phyloP scores from a whole-genome alignment of 2,329 filamentous ascomycete genomes.

The Ramularia collo-cygni region DNA sequence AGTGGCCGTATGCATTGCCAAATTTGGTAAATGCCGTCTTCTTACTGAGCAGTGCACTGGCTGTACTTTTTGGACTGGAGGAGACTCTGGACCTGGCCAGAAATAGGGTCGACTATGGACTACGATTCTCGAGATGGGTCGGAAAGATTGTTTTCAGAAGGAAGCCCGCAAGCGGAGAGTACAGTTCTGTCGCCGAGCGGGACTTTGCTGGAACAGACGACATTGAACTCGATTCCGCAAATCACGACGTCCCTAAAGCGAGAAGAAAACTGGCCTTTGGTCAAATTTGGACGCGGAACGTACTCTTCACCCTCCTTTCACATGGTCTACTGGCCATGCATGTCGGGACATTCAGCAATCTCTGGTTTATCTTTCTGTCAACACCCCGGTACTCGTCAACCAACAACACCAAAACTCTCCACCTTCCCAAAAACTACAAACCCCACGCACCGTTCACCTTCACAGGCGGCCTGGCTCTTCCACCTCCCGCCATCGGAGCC shows the following conservation, averaged over 20 bases:
- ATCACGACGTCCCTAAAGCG: neutral
- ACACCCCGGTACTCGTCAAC: slow-evolving; percentile 37
- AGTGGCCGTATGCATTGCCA: slow-evolving; percentile 63
- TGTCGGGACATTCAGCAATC: slow-evolving; percentile 43
- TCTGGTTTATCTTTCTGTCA: slow-evolving; percentile 46
- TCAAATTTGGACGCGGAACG: slow-evolving; percentile 42
- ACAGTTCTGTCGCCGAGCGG: slow-evolving; percentile 23
- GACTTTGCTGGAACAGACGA: slow-evolving; percentile 19
- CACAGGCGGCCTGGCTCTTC: slow-evolving; percentile 43
- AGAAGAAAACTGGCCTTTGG: slow-evolving; percentile 38
- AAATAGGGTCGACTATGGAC: slow-evolving; percentile 36
- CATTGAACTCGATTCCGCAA: slow-evolving; percentile 14
- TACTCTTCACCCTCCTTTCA: slow-evolving; percentile 38
- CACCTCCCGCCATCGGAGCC: slow-evolving; percentile 41
- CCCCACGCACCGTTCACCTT: slow-evolving; percentile 39
- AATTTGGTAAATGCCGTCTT: slow-evolving; percentile 60
- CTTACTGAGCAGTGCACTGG: slow-evolving; percentile 48
- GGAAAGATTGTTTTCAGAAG: slow-evolving; percentile 28
- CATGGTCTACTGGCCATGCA: slow-evolving; percentile 43
- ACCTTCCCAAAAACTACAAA: slow-evolving; percentile 32
- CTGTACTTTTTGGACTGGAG: slow-evolving; percentile 59
- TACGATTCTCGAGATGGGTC: slow-evolving; percentile 35
- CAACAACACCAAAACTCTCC: slow-evolving; percentile 27
- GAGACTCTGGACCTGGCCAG: slow-evolving; percentile 45
- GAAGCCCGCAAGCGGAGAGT: slow-evolving; percentile 16